phyloP scores from a whole-genome alignment of 2,329 filamentous ascomycete species.

The Botrytis deweyae region DNA sequence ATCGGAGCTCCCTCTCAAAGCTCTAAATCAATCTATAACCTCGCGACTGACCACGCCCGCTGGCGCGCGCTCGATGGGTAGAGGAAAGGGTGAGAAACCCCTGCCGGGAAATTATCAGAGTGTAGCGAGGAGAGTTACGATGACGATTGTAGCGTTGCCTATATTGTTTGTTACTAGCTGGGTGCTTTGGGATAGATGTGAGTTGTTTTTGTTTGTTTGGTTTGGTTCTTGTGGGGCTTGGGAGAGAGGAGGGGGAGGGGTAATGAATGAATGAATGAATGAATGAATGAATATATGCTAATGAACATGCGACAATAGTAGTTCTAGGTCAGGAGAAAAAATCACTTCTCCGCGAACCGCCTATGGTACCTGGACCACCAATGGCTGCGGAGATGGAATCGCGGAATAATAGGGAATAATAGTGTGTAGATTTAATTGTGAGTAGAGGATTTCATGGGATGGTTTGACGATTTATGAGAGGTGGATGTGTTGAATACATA shows the following conservation, averaged over 20 bases:
- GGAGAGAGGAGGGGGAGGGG: too few relatives aligned
- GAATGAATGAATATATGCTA: background rate
- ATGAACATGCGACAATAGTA: background rate
- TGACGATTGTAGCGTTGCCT: conserved; percentile 38
- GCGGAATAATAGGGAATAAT: background rate
- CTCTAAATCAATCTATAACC: conserved; percentile 36
- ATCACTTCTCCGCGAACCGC: conserved; percentile 15
- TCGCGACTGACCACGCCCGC: conserved; percentile 33
- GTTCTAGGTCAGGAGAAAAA: conserved; percentile 10
- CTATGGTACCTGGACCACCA: background rate
- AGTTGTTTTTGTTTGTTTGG: conserved; percentile 21
- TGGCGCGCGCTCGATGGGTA: conserved; percentile 30
- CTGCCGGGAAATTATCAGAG: conserved; percentile 36
- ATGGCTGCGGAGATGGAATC: conserved; percentile 5
- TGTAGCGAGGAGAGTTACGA: conserved; percentile 36
- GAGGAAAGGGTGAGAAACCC: background rate
- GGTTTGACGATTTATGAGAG: background rate
- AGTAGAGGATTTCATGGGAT: background rate
- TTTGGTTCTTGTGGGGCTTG: background rate
- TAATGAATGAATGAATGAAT: too few relatives aligned
- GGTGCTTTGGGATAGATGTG: conserved; percentile 38
- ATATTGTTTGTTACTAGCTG: conserved; percentile 39
- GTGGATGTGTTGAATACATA: background rate
- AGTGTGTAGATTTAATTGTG: background rate
- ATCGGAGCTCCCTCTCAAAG: conserved; percentile 30